Evolutionary conservation across 345 rosid species (phyloP).

Genomic region (Heritiera fomes): DNA sequence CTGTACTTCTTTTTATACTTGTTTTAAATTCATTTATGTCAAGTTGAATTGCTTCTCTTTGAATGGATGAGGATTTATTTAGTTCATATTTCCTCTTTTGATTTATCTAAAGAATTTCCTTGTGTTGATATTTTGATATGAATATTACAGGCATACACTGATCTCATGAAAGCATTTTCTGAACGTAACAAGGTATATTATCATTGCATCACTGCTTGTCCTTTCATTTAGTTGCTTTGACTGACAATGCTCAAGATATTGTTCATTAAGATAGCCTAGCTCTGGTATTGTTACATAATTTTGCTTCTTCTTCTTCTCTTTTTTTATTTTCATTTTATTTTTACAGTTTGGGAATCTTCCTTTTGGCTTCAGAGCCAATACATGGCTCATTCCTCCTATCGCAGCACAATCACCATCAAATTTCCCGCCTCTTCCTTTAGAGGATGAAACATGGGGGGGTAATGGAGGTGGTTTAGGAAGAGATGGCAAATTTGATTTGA

Average conservation of each 20-base stretch:
- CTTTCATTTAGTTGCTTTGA: constrained; percentile 16
- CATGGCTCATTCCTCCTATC: constrained; percentile 88
- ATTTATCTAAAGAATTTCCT: background rate
- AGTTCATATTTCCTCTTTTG: constrained; percentile 2
- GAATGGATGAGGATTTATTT: background rate
- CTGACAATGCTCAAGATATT: constrained; percentile 17
- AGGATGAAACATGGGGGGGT: constrained; percentile 95
- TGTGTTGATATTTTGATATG: background rate
- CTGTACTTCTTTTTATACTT: background rate
- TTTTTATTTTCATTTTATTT: background rate
- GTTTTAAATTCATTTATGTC: background rate
- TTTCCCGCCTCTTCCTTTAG: constrained; percentile 75
- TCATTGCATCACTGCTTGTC: background rate
- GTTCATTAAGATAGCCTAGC: constrained; percentile 3
- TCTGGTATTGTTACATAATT: background rate
- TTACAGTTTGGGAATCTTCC: constrained; percentile 97
- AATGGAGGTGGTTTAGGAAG: constrained; percentile 94
- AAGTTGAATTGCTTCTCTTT: background rate
- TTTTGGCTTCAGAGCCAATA: constrained; percentile 95
- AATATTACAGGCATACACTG: constrained; percentile 71
- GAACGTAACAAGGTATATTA: constrained; percentile 86
- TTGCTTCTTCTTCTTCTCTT: background rate
- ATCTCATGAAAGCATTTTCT: constrained; percentile 82
- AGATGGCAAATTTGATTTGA: constrained; percentile 67
- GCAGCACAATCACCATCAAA: constrained; percentile 71